Base-by-base conservation (phyloP, 2,329 filamentous ascomycete genomes). In the Penicillium brasilianum region DNA sequence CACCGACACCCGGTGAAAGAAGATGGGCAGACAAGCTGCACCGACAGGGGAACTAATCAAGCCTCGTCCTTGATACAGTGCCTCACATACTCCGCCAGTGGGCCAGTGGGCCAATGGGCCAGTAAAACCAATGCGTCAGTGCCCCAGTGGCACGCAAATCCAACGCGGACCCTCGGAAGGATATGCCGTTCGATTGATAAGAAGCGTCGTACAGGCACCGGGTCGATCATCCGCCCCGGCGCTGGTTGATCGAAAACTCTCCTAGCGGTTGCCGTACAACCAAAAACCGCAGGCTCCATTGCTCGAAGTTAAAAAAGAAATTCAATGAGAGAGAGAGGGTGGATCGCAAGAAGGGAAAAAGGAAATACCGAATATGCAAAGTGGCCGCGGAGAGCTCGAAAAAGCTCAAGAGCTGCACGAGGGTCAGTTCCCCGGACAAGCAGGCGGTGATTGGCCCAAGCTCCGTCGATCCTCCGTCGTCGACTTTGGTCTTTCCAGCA, bases 81-180 rank as follows among this genome's bases (percentile, higher is more conserved):
- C 3, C 50, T 49, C 18, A 16, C 50, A 53, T 39, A 25, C 32
- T 53, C 22, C 25, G 16, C 44, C n/a, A 34, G n/a, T n/a, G n/a
- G n/a, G n/a, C n/a, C n/a, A n/a, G 30, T 57, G 14, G 43, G 4
- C 22, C 22, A 28, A 18, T 37, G 30, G 43, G 18, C 34, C n/a
- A 28, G n/a, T n/a, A n/a, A n/a, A n/a, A n/a, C n/a, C n/a, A n/a
- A n/a, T n/a, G n/a, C n/a, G n/a, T n/a, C n/a, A n/a, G 22, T 37
- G 20, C 11, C 32, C 20, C 55, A 57, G 43, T 49, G 44, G 32
- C 11, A 34, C n/a, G 14, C 44, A 39, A 13, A 39, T 68, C 67
- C 68, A 72, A 71, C 70, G 64, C 65, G 68, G 68, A 62, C 58
- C 65, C 51, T 67, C 66, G 70, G 73, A 74, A 71, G 68, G 37